These are phyloP conservation scores for Aspergillus oerlinghausenensis DNA, from an alignment of 2,329 filamentous ascomycete genomes.

Conservation along the genomic window DNA sequence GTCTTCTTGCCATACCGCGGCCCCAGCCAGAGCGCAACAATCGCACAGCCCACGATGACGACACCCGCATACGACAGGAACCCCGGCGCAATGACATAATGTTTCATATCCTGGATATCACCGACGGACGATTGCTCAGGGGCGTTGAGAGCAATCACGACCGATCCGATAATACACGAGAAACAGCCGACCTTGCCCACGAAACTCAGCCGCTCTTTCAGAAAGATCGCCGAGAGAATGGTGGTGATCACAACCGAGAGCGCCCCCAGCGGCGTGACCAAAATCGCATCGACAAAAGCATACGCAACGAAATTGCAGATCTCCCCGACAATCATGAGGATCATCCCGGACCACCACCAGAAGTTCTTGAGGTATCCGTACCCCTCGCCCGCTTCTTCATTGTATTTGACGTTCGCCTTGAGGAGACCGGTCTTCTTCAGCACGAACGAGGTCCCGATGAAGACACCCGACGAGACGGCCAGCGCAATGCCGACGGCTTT, in stretches of 20 bases:
- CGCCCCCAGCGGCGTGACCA: slow-evolving; percentile 88
- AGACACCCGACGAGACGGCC: slow-evolving; percentile 79
- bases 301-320: slow-evolving; percentile 97
- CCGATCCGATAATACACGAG: slow-evolving; percentile 85
- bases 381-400: slow-evolving; percentile 90
- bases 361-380: slow-evolving; percentile 95
- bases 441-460: slow-evolving; percentile 93
- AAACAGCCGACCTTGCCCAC: slow-evolving; percentile 96
- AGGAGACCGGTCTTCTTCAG: slow-evolving; percentile 90
- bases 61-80: slow-evolving; percentile 83
- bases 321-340: slow-evolving; percentile 91
- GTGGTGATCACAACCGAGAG: slow-evolving; percentile 90
- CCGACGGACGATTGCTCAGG: slow-evolving; percentile 78
- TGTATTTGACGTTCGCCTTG: slow-evolving; percentile 91
- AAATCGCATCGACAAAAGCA: slow-evolving; percentile 91
- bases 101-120: slow-evolving; percentile 88
- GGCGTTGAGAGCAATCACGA: slow-evolving; percentile 92
- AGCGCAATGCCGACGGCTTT: slow-evolving; percentile 83
- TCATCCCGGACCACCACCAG: slow-evolving; percentile 97
- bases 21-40: slow-evolving; percentile 74
- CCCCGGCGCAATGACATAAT: slow-evolving; percentile 77
- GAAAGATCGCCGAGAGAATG: slow-evolving; percentile 84
- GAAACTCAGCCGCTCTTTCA: slow-evolving; percentile 92
- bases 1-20: slow-evolving; percentile 92
- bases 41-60: slow-evolving; percentile 66